A percentile compares a stretch with the other conserved stretches of the same genome.
Conservation (phyloP, 305 asterid species). For the Caryopteris hybrid region DNA sequence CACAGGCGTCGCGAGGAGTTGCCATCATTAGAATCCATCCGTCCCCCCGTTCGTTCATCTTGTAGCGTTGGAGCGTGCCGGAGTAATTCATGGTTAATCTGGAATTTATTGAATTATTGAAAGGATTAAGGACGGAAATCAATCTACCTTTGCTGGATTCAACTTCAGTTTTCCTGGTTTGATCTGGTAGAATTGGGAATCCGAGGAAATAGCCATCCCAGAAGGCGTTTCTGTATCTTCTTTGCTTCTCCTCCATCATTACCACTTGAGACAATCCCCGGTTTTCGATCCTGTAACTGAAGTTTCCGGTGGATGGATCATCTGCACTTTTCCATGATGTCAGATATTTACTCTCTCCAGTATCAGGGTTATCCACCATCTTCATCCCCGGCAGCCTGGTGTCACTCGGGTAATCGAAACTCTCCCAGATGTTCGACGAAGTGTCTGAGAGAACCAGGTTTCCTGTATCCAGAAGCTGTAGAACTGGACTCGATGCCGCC, state of each 20-base stretch:
- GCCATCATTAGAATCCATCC: slow-evolving; percentile 6
- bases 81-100: slow-evolving; percentile 9
- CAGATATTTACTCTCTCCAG: not conserved
- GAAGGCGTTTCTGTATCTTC: not conserved
- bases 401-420: slow-evolving; percentile 18
- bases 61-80: slow-evolving; percentile 6
- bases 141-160: not conserved
- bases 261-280: slow-evolving; percentile 12
- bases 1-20: slow-evolving; percentile 4
- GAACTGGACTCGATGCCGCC: slow-evolving; percentile 7
- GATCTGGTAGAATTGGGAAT: not conserved
- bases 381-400: slow-evolving; percentile 12
- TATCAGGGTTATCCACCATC: not conserved
- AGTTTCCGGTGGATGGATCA: slow-evolving; percentile 14
- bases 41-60: slow-evolving; percentile 3
- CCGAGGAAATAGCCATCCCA: slow-evolving; percentile 18
- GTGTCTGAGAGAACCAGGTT: not conserved
- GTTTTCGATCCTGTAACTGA: slow-evolving; percentile 12
- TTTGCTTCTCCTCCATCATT: not conserved
- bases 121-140: not conserved
- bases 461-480: slow-evolving; percentile 11
- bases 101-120: not conserved
- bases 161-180: not conserved
- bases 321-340: slow-evolving; percentile 15
- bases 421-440: slow-evolving; percentile 21